These are phyloP conservation scores for Fusarium xyrophilum DNA, from an alignment of 2,329 filamentous ascomycete species.

Conservation along the genomic window DNA sequence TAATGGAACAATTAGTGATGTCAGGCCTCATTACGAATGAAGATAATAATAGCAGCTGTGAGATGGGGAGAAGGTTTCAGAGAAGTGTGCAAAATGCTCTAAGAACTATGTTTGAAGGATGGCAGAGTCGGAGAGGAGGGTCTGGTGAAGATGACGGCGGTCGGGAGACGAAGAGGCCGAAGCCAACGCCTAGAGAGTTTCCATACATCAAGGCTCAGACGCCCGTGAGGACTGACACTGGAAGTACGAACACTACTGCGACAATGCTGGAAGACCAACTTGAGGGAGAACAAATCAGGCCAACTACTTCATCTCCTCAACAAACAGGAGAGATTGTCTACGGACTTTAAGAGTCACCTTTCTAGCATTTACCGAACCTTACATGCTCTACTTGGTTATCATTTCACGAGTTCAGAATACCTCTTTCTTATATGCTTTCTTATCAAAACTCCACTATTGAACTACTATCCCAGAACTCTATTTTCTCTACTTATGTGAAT, in stretches of 20 bases:
- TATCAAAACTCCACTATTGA: neutral
- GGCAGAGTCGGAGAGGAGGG: neutral
- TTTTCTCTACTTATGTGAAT: neutral
- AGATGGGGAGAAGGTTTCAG: neutral
- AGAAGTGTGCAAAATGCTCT: neutral
- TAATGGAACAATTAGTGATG: neutral
- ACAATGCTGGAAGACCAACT: neutral
- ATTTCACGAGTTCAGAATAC: neutral
- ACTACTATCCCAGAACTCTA: neutral
- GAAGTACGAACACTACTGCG: neutral
- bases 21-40: neutral
- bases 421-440: neutral
- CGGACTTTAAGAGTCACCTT: neutral
- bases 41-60: neutral
- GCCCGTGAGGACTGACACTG: neutral
- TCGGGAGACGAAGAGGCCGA: neutral
- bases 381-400: fast-evolving
- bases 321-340: neutral
- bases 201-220: neutral
- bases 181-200: neutral
- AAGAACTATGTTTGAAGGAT: neutral
- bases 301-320: neutral
- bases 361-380: neutral
- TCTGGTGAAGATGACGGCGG: neutral
- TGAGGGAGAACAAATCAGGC: neutral